A percentile compares a stretch with the other conserved stretches of the same genome.
Evolutionary conservation across 148 eudicot species (phyloP).

Genomic region (Rhododendron griersonianum): DNA sequence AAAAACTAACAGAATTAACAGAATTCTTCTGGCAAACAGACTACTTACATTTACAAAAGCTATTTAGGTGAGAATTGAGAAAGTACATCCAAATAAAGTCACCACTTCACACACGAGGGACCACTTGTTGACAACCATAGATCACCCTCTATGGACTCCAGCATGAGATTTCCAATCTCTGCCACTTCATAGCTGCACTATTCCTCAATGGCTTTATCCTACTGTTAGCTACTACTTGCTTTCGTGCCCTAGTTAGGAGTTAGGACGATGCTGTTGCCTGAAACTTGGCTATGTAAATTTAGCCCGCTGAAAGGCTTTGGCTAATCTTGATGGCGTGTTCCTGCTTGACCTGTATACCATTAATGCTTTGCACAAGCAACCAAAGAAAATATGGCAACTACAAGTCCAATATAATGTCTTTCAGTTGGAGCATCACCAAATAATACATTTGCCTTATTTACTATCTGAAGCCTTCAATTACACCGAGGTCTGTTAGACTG

Average conservation of each 20-base stretch:
- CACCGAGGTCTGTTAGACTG: constrained; percentile 70
- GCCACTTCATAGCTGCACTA: not conserved
- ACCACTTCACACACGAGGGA: not conserved
- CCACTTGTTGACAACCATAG: not conserved
- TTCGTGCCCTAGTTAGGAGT: not conserved
- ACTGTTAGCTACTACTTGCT: not conserved
- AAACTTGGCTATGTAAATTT: not conserved
- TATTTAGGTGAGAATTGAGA: not conserved
- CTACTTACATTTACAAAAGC: not conserved
- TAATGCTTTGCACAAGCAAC: not conserved
- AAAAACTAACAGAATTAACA: not conserved
- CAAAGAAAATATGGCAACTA: not conserved
- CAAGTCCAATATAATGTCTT: not conserved
- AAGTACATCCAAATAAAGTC: not conserved
- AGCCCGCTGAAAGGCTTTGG: constrained; percentile 1
- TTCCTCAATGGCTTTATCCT: not conserved
- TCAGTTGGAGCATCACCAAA: not conserved
- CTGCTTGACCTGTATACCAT: not conserved
- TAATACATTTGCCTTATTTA: constrained; percentile 13
- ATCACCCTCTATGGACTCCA: not conserved
- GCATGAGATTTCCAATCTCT: not conserved
- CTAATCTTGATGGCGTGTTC: not conserved
- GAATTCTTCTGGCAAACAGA: not conserved
- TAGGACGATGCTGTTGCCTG: not conserved
- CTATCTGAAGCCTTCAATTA: constrained; percentile 62